Base-by-base conservation (phyloP, 176 grass and related monocot species). In the Pontederia crassipes region DNA sequence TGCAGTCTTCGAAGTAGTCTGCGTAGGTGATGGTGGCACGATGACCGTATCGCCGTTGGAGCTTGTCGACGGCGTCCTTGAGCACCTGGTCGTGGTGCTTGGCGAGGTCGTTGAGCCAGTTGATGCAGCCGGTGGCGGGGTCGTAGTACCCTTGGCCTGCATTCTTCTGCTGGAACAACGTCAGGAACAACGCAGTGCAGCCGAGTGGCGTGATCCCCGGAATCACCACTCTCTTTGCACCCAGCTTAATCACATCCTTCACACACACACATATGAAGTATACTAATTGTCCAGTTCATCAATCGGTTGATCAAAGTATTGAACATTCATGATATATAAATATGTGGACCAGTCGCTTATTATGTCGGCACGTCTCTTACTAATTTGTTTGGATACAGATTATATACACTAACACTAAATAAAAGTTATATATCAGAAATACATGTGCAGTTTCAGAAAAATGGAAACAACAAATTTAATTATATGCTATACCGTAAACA, bases 191-290 rank as follows among this genome's bases (percentile, higher is more conserved):
- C 12, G 93, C 84, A 17, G 78, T 13, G 14, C 93, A 97, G 1
- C 93, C 93, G 17, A 91, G 85, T 17, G 93, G 93, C 28, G 91
- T 83, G 69, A 88, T 97, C 45, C 85, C 80, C 28, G 93, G 93
- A 57, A 97, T 76, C 15, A 97, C 51, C 66, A 97, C 64, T 45
- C 67, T 92, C 65, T 82, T 91, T 7, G 81, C 93, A 46, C 93
- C 93, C 14, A 80, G 66, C 16, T 17, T 48, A 74, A 91, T 88
- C 74, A 97, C 65, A 64, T 88, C 79, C 93, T 97, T 5, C 66
- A 24, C 20, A 24, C 20, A 24, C 20, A 24, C 20, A 24, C 20
- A 24, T 1, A 24, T 1, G 20, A 24, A 24, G 20, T 24, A 69
- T 78, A 45, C 57, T 26, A 40, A 40, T 40, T 40, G 6, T 40